Evolutionary conservation across 495 filamentous ascomycete species (phyloP).

Genomic region (Acidomyces sp.): DNA sequence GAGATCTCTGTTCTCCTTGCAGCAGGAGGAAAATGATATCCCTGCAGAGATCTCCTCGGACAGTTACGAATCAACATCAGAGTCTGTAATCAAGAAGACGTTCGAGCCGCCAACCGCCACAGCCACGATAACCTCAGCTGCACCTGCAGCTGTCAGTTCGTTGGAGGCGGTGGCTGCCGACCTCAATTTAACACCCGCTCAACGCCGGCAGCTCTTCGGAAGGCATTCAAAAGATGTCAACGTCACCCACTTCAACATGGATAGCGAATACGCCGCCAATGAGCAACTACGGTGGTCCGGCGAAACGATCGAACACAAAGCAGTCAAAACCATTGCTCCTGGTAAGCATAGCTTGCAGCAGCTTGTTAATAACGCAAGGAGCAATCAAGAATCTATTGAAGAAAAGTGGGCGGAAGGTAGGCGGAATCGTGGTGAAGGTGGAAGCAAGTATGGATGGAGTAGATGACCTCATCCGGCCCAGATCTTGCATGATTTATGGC

Average conservation of each 20-base stretch:
- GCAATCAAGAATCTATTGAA: constrained; percentile 70
- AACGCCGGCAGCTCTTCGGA: constrained; percentile 72
- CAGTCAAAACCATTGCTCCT: constrained; percentile 69
- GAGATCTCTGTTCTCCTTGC: constrained; percentile 50
- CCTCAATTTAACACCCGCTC: constrained; percentile 58
- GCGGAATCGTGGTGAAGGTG: constrained; percentile 64
- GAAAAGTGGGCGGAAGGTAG: constrained; percentile 71
- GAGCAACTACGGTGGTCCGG: constrained; percentile 56
- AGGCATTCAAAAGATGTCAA: constrained; percentile 35
- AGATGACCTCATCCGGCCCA: too few species aligned
- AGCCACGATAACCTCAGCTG: constrained; percentile 19
- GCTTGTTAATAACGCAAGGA: constrained; percentile 66
- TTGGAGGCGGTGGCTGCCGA: constrained; percentile 55
- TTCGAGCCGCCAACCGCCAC: neutral
- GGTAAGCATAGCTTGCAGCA: constrained; percentile 82
- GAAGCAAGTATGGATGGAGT: constrained; percentile 74
- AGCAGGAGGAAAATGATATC: constrained; percentile 24
- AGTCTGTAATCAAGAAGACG: neutral
- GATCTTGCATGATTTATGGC: too few species aligned
- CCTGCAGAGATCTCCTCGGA: neutral
- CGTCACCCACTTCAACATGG: constrained; percentile 73
- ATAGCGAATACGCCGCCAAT: constrained; percentile 72
- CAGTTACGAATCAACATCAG: constrained; percentile 25
- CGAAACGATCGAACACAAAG: constrained; percentile 55
- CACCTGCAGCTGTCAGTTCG: constrained; percentile 27